These are phyloP conservation scores for Fusarium mundagurra DNA, from an alignment of 2,329 filamentous ascomycete species.

Conservation along the genomic window DNA sequence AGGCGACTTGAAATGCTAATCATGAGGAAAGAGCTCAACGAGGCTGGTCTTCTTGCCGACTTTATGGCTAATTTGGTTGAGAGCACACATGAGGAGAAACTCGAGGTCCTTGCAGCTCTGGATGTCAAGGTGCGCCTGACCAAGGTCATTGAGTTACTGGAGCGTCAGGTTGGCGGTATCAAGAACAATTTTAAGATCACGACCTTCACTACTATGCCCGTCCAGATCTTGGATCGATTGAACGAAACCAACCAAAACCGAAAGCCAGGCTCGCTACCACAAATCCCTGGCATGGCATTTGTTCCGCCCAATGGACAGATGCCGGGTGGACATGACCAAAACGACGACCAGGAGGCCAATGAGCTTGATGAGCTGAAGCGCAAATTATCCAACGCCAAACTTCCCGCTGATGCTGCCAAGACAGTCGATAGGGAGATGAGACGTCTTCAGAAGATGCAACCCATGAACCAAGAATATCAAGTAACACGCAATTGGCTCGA, in stretches of 20 bases:
- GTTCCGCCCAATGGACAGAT: constrained; percentile 47
- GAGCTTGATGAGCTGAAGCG: constrained; percentile 93
- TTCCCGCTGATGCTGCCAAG: constrained; percentile 86
- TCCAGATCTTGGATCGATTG: constrained; percentile 69
- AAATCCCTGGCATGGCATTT: constrained; percentile 54
- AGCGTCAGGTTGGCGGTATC: constrained; percentile 82
- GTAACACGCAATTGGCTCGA: constrained; percentile 94
- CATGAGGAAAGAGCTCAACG: constrained; percentile 78
- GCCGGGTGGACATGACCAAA: constrained; percentile 59
- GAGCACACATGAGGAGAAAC: constrained; percentile 87
- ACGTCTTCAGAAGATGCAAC: constrained; percentile 92
- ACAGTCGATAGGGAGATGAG: constrained; percentile 91
- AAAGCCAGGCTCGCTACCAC: constrained; percentile 45
- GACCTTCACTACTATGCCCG: constrained; percentile 73
- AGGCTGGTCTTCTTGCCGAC: constrained; percentile 88
- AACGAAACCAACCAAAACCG: constrained; percentile 51
- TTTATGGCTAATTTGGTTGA: constrained; percentile 97
- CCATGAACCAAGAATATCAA: constrained; percentile 94
- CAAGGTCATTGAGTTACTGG: constrained; percentile 84
- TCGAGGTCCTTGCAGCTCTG: constrained; percentile 84
- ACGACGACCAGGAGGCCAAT: constrained; percentile 83
- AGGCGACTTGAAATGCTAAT: constrained; percentile 90
- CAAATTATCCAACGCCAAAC: constrained; percentile 81
- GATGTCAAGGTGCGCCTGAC: constrained; percentile 81
- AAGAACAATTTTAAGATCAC: constrained; percentile 90